These are phyloP conservation scores for Amaranthus palmeri DNA, from an alignment of 148 eudicot genomes.

Conservation along the genomic window DNA sequence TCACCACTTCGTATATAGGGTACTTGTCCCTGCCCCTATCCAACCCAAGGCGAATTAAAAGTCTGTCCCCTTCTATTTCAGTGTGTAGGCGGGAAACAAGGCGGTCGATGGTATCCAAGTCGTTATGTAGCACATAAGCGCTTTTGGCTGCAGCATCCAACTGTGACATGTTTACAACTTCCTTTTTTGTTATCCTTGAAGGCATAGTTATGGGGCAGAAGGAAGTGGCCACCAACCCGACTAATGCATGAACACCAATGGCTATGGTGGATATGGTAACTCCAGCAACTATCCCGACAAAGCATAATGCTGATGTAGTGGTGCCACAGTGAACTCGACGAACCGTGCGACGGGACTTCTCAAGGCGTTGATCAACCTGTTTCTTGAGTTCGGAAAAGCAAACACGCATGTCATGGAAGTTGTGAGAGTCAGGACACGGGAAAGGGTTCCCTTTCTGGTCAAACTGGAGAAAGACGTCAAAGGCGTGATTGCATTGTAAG, in stretches of 20 bases:
- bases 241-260: slow-evolving; percentile 60
- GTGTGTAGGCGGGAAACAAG: slow-evolving; percentile 49
- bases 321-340: slow-evolving; percentile 37
- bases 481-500: slow-evolving; percentile 53
- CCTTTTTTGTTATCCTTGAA: slow-evolving; percentile 42
- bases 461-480: slow-evolving; percentile 48
- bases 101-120: slow-evolving; percentile 66
- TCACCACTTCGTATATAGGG: slow-evolving; percentile 55
- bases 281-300: slow-evolving; percentile 54
- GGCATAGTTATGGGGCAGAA: slow-evolving; percentile 42
- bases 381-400: slow-evolving; percentile 56
- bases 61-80: slow-evolving; percentile 61
- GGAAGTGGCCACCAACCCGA: slow-evolving; percentile 50
- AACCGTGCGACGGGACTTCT: slow-evolving; percentile 44
- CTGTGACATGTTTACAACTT: slow-evolving; percentile 43
- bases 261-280: slow-evolving; percentile 45
- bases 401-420: slow-evolving; percentile 47
- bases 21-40: slow-evolving; percentile 65
- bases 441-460: slow-evolving; percentile 63
- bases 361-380: slow-evolving; percentile 46
- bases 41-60: slow-evolving; percentile 54
- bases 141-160: slow-evolving; percentile 67
- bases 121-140: slow-evolving; percentile 55
- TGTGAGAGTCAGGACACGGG: slow-evolving; percentile 44
- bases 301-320: slow-evolving; percentile 50